These are phyloP conservation scores for Mucor mucedo DNA, from an alignment of 371 early-diverging fungal genomes.

Conservation along the genomic window DNA sequence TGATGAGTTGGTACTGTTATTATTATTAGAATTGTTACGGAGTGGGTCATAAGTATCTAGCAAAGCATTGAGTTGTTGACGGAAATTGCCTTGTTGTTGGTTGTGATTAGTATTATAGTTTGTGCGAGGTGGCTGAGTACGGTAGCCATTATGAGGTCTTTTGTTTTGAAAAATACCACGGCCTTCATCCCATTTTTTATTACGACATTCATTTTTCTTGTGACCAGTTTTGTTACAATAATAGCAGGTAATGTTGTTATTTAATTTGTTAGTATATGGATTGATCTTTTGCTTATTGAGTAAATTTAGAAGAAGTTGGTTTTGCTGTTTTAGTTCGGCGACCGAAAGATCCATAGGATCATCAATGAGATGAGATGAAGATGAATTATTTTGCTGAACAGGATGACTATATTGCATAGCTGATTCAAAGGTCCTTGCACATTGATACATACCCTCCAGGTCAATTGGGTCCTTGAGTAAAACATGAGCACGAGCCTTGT, in stretches of 20 bases:
- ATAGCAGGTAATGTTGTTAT: not conserved
- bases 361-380: too few relatives aligned
- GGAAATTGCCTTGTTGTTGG: not conserved
- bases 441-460: too few relatives aligned
- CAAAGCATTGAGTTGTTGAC: not conserved
- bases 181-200: too few relatives aligned
- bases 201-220: not conserved
- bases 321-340: not conserved
- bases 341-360: too few relatives aligned
- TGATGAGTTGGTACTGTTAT: too few relatives aligned
- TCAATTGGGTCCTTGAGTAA: not conserved
- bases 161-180: too few relatives aligned
- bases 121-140: not conserved
- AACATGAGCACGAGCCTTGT: not conserved
- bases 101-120: not conserved
- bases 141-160: not conserved
- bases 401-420: not conserved
- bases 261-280: too few relatives aligned
- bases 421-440: not conserved
- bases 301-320: too few relatives aligned
- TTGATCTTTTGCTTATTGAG: too few relatives aligned
- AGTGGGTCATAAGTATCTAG: not conserved
- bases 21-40: not conserved
- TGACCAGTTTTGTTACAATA: conserved; percentile 8
- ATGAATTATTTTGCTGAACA: too few relatives aligned